Evolutionary conservation across 805 yeast genomes (phyloP).

Genomic region (Yarrowia deformans): DNA sequence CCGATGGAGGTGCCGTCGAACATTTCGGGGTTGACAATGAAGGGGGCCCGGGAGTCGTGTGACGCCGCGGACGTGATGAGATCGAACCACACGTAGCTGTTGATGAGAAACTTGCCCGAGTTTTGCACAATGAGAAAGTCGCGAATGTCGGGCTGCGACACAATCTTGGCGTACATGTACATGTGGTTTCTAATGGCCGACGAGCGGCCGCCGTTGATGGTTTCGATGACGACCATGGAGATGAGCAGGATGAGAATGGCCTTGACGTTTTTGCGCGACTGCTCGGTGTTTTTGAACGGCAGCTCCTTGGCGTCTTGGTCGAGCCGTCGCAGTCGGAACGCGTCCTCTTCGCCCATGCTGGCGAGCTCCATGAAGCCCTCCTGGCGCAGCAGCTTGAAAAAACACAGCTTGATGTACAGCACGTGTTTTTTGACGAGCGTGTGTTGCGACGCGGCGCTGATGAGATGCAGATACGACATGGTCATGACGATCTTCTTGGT

Average conservation of each 20-base stretch:
- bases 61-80: constrained; percentile 25
- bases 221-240: constrained; percentile 31
- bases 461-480: constrained; percentile 35
- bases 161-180: constrained; percentile 38
- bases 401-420: constrained; percentile 31
- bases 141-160: constrained; percentile 12
- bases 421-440: constrained; percentile 33
- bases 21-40: constrained; percentile 30
- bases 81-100: constrained; percentile 31
- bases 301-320: neutral
- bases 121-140: constrained; percentile 18
- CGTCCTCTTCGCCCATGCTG: constrained; percentile 21
- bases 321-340: neutral
- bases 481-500: constrained; percentile 37
- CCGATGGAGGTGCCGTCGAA: constrained; percentile 35
- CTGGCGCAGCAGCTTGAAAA: constrained; percentile 13
- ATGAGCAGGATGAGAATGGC: constrained; percentile 30
- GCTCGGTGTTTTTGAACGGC: constrained; percentile 20
- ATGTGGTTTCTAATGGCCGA: constrained; percentile 36
- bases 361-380: constrained; percentile 26
- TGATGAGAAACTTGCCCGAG: constrained; percentile 39
- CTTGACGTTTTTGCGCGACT: constrained; percentile 26
- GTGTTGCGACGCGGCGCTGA: constrained; percentile 26
- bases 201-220: constrained; percentile 34
- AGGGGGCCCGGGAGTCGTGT: constrained; percentile 17